phyloP scores from a whole-genome alignment of 2,329 filamentous ascomycete species.

The Claviceps pazoutovae region DNA sequence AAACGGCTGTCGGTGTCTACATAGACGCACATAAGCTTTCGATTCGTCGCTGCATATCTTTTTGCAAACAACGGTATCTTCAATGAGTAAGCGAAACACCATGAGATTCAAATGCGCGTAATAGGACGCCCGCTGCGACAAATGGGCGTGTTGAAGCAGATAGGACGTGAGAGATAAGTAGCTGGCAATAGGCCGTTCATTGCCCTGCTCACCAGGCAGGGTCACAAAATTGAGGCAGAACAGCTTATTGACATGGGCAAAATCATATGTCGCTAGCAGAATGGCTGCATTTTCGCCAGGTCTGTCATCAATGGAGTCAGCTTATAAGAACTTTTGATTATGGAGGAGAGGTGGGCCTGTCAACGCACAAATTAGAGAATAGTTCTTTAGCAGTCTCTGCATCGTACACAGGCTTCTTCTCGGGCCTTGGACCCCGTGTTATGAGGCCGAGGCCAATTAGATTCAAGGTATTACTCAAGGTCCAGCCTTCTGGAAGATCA shows the following conservation, averaged over 20 bases:
- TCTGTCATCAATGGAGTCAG: slow-evolving; percentile 27
- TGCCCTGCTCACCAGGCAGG: slow-evolving; percentile 44
- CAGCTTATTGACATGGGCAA: slow-evolving; percentile 84
- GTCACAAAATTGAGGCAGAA: slow-evolving; percentile 79
- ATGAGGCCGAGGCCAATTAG: slow-evolving; percentile 76
- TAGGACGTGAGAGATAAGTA: slow-evolving; percentile 88
- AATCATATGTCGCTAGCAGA: slow-evolving; percentile 80
- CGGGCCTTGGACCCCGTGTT: slow-evolving; percentile 51
- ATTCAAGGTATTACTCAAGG: slow-evolving; percentile 61
- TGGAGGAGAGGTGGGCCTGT: too few species aligned
- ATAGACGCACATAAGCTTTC: slow-evolving; percentile 63
- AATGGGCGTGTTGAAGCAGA: slow-evolving; percentile 81
- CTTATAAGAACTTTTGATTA: too few species aligned
- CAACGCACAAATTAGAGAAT: slow-evolving; percentile 61
- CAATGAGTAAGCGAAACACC: slow-evolving; percentile 71
- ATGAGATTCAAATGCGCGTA: slow-evolving; percentile 81
- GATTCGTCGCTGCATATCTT: slow-evolving; percentile 68
- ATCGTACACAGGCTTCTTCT: slow-evolving; percentile 45
- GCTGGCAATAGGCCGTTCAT: slow-evolving; percentile 62
- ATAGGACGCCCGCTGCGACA: slow-evolving; percentile 60
- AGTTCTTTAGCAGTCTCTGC: slow-evolving; percentile 70
- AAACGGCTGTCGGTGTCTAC: slow-evolving; percentile 77
- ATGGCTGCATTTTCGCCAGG: slow-evolving; percentile 68
- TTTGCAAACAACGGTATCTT: slow-evolving; percentile 73
- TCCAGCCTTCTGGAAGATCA: slow-evolving; percentile 84